Evolutionary conservation across 2,329 filamentous ascomycete genomes (phyloP).

Genomic region (Coniochaeta hoffmannii): DNA sequence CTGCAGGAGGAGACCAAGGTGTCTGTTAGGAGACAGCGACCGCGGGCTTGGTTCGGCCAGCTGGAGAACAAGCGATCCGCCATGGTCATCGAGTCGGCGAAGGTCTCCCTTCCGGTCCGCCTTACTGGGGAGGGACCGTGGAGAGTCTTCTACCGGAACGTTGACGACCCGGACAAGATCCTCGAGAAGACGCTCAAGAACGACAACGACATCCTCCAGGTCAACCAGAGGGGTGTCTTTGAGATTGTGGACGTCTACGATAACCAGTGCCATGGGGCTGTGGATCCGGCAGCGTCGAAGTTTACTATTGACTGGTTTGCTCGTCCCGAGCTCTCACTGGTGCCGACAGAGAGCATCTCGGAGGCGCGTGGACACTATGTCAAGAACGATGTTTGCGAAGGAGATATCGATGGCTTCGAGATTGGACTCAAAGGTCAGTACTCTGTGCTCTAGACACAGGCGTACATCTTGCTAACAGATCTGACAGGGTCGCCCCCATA

Average conservation of each 20-base stretch:
- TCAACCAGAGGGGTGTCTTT: slow-evolving; percentile 65
- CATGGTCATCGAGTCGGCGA: slow-evolving; percentile 68
- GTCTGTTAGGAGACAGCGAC: slow-evolving; percentile 79
- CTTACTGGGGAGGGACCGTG: slow-evolving; percentile 82
- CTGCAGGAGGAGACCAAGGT: slow-evolving; percentile 81
- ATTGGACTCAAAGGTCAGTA: slow-evolving; percentile 62
- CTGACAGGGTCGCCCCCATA: slow-evolving; percentile 67
- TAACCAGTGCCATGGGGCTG: slow-evolving; percentile 69
- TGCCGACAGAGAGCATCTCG: slow-evolving; percentile 56
- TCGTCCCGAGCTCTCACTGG: slow-evolving; percentile 63
- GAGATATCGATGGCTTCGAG: slow-evolving; percentile 85
- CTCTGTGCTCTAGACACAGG: background rate
- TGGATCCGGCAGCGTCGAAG: slow-evolving; percentile 64
- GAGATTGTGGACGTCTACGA: slow-evolving; percentile 73
- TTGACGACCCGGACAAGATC: slow-evolving; percentile 41
- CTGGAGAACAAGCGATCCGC: slow-evolving; percentile 73
- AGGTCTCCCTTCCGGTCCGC: slow-evolving; percentile 70
- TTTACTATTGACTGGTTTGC: slow-evolving; percentile 85
- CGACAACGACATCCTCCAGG: slow-evolving; percentile 61
- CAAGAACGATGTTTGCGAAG: slow-evolving; percentile 85
- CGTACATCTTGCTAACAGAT: background rate
- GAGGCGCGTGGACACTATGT: slow-evolving; percentile 48
- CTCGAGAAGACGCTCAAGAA: slow-evolving; percentile 41
- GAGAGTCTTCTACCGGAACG: slow-evolving; percentile 68
- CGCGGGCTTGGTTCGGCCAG: slow-evolving; percentile 76